Evolutionary conservation across 805 yeast genomes (phyloP), one percentile per base, ranked within the genome.

Genomic region (Sungouiella thailandica): DNA sequence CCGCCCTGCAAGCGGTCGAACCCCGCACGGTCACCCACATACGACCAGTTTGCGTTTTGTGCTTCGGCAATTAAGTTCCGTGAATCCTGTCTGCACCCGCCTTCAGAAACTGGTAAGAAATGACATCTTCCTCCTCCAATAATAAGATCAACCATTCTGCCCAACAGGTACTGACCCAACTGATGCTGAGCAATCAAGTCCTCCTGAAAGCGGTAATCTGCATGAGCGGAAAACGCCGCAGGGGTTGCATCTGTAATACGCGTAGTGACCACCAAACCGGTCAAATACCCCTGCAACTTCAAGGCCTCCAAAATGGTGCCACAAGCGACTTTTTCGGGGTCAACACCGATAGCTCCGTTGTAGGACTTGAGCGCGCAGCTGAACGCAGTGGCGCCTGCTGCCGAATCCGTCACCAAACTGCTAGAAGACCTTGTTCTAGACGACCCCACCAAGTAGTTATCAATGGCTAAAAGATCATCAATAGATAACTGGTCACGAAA

Each of bases 321-420:
- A 53, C 95, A 83, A 5, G 97, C 95, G n/a, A 51, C 46, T 30
- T 71, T 65, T 20, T 68, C 60, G 1, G 86, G 76, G 39, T 73
- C 72, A 11, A 89, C 95, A n/a, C 87, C 95, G 55, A 89, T 83
- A 9, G 95, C 96, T 11, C 94, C 93, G 55, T 89, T 89, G 60
- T 85, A 87, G 4, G 88, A 65, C 63, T 89, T 89, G 48, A 78
- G 52, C 5, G 79, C 90, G 58, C 96, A 86, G 0, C 95, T 70
- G 51, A 88, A 89, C 1, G 95, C 96, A 10, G 96, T 87, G 11
- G 96, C 97, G 11, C 96, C 97, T 2, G 97, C 97, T 8, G 97
- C 97, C 18, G 95, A 84, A 56, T 89, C 97, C 0, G 97, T 89
- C 39, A 89, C 76, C 48, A 84, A 65, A 1, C 95, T 83, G 43